phyloP scores from a whole-genome alignment of 2,329 filamentous ascomycete species.

The Claviceps sp. region DNA sequence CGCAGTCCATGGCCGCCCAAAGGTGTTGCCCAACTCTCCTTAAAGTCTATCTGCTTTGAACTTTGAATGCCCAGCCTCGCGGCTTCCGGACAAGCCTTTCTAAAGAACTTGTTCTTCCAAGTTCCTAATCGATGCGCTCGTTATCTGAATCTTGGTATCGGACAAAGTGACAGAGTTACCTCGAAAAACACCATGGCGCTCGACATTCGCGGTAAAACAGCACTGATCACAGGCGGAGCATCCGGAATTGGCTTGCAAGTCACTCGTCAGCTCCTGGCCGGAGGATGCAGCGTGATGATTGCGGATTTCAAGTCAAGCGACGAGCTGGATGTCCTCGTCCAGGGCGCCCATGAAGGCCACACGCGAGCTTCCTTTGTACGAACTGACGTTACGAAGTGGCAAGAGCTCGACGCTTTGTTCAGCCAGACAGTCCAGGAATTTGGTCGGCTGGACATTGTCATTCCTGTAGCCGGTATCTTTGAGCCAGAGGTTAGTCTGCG shows the following conservation, averaged over 20 bases:
- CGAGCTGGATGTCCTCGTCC: constrained; percentile 12
- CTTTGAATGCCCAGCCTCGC: too few relatives aligned
- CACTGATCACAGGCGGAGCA: constrained; percentile 5
- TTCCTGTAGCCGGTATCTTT: constrained; percentile 3
- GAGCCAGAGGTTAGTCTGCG: background rate
- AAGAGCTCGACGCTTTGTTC: constrained; percentile 17
- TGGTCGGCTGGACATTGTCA: constrained; percentile 4
- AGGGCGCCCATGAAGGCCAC: constrained; percentile 1
- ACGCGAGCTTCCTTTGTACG: constrained; percentile 19
- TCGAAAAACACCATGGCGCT: constrained; percentile 2
- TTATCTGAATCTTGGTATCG: too few relatives aligned
- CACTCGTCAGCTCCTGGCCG: constrained; percentile 18
- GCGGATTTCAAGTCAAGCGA: constrained; percentile 22
- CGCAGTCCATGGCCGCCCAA: too few relatives aligned
- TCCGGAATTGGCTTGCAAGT: constrained; percentile 22
- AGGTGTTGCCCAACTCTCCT: too few relatives aligned
- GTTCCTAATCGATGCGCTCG: too few relatives aligned
- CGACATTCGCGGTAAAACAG: constrained; percentile 6
- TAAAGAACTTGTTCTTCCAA: too few relatives aligned
- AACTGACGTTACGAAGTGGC: constrained; percentile 24
- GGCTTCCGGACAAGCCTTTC: too few relatives aligned
- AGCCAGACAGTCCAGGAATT: constrained; percentile 9
- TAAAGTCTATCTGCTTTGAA: too few relatives aligned
- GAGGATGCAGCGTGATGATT: constrained; percentile 23
- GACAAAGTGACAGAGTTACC: too few relatives aligned